A percentile compares a stretch with the other conserved stretches of the same genome.
Evolutionary conservation across 2,329 filamentous ascomycete species (phyloP).

Genomic region (Colletotrichum navitas): DNA sequence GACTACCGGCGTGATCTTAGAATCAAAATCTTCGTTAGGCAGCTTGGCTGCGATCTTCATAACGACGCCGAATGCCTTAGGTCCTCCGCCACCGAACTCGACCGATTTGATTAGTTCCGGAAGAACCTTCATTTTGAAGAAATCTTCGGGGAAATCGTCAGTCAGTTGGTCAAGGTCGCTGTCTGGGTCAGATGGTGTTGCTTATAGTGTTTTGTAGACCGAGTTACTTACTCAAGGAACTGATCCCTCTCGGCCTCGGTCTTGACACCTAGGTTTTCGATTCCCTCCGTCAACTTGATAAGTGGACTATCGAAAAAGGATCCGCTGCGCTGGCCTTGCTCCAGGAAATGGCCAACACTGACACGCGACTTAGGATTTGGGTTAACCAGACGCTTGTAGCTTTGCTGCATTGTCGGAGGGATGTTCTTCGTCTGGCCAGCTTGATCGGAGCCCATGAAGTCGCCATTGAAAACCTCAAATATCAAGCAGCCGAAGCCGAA

Average conservation of each 20-base stretch:
- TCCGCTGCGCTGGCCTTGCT: conserved; percentile 84
- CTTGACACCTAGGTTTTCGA: conserved; percentile 93
- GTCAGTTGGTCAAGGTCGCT: conserved; percentile 85
- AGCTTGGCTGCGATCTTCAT: conserved; percentile 93
- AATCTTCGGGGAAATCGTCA: conserved; percentile 97
- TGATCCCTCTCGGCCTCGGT: conserved; percentile 84
- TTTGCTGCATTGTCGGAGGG: conserved; percentile 88
- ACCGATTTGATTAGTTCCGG: conserved; percentile 97
- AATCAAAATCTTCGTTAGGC: conserved; percentile 88
- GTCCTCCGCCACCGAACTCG: conserved; percentile 96
- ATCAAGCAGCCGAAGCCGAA: conserved; percentile 88
- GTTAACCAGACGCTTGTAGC: conserved; percentile 90
- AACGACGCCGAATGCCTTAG: conserved; percentile 88
- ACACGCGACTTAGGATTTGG: conserved; percentile 90
- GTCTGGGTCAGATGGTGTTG: conserved; percentile 48
- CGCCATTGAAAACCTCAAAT: conserved; percentile 92
- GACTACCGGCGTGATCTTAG: conserved; percentile 85
- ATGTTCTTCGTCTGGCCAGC: conserved; percentile 88
- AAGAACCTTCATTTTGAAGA: conserved; percentile 96
- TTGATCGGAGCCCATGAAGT: conserved; percentile 81
- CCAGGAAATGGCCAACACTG: conserved; percentile 86
- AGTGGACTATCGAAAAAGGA: conserved; percentile 94
- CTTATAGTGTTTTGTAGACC: background rate
- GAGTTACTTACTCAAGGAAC: conserved; percentile 74
- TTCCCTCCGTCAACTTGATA: conserved; percentile 91